Evolutionary conservation across 2,329 filamentous ascomycete species (phyloP).

Genomic region (Purpureocillium takamizusanense): DNA sequence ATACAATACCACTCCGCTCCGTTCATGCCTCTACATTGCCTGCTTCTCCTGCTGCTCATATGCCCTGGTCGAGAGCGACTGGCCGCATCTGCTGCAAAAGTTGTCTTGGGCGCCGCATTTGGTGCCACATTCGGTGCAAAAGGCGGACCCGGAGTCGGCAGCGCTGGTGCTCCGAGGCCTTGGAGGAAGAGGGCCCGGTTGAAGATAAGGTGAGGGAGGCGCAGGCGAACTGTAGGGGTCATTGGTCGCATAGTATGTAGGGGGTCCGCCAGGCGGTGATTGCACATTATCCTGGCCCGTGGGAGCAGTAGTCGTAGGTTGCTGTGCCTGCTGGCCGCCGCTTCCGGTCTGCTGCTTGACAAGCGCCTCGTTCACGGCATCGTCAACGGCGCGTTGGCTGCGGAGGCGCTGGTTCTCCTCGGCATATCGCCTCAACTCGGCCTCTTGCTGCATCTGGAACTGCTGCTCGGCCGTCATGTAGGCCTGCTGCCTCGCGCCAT

Average conservation of each 20-base stretch:
- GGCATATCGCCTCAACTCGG: background rate
- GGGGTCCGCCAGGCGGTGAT: background rate
- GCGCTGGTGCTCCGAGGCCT: conserved; percentile 1
- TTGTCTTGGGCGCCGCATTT: conserved; percentile 2
- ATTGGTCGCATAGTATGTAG: background rate
- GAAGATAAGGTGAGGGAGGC: background rate
- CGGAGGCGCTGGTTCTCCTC: conserved; percentile 1
- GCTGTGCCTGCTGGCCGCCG: background rate
- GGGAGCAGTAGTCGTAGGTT: background rate
- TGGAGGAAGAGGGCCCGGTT: too few species aligned
- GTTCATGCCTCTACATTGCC: background rate
- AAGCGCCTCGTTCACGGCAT: conserved; percentile 2
- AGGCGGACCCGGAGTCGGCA: background rate
- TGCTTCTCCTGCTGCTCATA: background rate
- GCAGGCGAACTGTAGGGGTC: too few species aligned
- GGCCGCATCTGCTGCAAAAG: conserved; percentile 3
- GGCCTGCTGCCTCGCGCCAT: conserved; percentile 3
- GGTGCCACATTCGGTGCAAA: conserved; percentile 2
- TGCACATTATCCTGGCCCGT: background rate
- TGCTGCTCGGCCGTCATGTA: conserved; percentile 1
- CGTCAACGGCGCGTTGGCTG: conserved; percentile 3
- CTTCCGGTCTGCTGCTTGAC: conserved; percentile 2
- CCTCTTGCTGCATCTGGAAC: conserved; percentile 4
- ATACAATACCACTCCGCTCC: too few species aligned
- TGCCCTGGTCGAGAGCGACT: background rate